Percentiles rank a stretch among this genome's conserved stretches.
phyloP scores from a whole-genome alignment of 441 rosid species.

The Aleurites moluccanus region DNA sequence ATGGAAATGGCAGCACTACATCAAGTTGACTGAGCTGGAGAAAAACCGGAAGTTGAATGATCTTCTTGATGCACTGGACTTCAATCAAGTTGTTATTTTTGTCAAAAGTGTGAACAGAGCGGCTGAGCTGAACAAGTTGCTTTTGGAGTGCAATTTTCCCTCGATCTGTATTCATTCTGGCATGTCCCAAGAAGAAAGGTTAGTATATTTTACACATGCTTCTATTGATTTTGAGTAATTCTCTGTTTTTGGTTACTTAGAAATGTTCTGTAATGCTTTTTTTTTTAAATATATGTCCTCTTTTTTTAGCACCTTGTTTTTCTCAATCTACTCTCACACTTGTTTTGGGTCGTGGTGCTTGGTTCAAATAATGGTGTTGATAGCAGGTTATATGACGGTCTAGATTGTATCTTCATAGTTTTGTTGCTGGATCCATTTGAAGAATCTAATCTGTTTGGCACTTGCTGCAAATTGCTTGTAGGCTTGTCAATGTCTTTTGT shows the following conservation, averaged over 20 bases:
- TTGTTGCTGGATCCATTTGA: too few relatives aligned
- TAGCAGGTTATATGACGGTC: neutral
- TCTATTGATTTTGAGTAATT: neutral
- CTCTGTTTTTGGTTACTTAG: neutral
- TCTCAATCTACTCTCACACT: too few relatives aligned
- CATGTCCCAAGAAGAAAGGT: constrained; percentile 99
- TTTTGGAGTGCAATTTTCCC: constrained; percentile 93
- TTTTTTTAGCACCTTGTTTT: neutral
- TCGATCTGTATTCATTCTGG: constrained; percentile 98
- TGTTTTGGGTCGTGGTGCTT: neutral
- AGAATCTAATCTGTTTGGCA: neutral
- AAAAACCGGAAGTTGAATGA: constrained; percentile 95
- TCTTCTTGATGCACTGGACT: constrained; percentile 96
- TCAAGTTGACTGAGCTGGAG: constrained; percentile 94
- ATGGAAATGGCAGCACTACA: constrained; percentile 73
- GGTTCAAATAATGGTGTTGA: neutral
- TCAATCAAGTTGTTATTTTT: constrained; percentile 93
- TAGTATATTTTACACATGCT: neutral
- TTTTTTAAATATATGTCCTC: neutral
- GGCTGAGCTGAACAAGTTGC: constrained; percentile 90
- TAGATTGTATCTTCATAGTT: neutral
- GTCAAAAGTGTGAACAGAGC: constrained; percentile 97
- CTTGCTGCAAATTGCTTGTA: neutral
- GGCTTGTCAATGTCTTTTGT: neutral
- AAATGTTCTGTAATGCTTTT: neutral